Base-by-base conservation (phyloP, 2,329 filamentous ascomycete genomes). In the Aspergillus fijiensis region DNA sequence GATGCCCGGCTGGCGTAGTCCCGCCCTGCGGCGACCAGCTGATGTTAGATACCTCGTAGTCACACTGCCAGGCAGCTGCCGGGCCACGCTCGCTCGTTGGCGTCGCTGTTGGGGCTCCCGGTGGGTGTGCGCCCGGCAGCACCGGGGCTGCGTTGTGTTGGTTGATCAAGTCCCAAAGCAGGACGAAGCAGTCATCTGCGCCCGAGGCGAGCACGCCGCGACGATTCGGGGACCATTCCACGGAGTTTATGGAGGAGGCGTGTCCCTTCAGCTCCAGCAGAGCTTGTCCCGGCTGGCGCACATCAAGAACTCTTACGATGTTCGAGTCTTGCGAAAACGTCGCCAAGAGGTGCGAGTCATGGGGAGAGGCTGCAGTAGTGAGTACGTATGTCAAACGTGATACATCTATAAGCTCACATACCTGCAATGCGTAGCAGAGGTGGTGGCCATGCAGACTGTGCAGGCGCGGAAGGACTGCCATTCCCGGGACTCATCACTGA, bases 311-410 rank as follows among this genome's bases (percentile, higher is more conserved):
- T 51, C 95, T 91, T 72, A 99, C 93, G 35, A 96, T 81, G 69
- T 89, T 93, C 4, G 91, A 96, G 73, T 98, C 95, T 71, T 92
- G 89, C 19, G 95, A 94, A 75, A 99, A 98, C 0, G 95, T 99
- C n/a, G 94, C 94, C 39, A 99, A 86, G 35, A 99, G 87, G 74
- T 99, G 93, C 6, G 92, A 90, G 75, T 99, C 95, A 70, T 98
- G 94, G 1, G 95, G 95, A 1, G 94, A 98, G 12, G 94, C 95
- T 81, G 47, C 6, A 25, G 58, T 59, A 33, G 60, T 68, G 12
- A 69, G 62, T 42, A 53, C 47, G 35, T 11, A 39, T 19, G 33
- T 35, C 19, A 25, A 19, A 39, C 12, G 16, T 27, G 51, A 31
- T 10, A 16, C 25, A 14, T 3, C 5, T 4, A 35, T 12, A 11